Evolutionary conservation across 1,284 basidiomycete genomes (phyloP).

Genomic region (Wolfiporia cocos): DNA sequence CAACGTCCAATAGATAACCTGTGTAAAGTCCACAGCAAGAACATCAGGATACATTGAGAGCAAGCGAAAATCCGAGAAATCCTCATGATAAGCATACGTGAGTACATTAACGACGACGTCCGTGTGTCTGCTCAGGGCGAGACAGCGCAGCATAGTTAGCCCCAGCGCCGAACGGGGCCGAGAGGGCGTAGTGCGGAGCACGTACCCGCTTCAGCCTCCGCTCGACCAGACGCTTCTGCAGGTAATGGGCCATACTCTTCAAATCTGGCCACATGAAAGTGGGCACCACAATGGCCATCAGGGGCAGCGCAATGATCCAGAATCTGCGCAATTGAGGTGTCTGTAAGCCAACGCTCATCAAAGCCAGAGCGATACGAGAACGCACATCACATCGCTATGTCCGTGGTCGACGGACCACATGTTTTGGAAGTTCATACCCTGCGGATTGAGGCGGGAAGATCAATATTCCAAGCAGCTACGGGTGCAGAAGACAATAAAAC

Average conservation of each 20-base stretch:
- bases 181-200: no score
- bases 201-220: conserved; percentile 25
- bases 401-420: conserved; percentile 43
- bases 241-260: conserved; percentile 35
- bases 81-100: not conserved
- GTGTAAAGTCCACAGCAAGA: no score
- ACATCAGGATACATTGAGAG: no score
- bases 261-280: conserved; percentile 53
- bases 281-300: conserved; percentile 50
- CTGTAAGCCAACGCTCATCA: conserved; percentile 2
- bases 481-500: conserved; percentile 21
- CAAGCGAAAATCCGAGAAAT: no score
- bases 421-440: conserved; percentile 64
- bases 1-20: no score
- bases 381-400: conserved; percentile 45
- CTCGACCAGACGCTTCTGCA: conserved; percentile 32
- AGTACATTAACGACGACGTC: no score
- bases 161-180: no score
- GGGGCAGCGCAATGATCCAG: conserved; percentile 59
- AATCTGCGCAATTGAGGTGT: conserved; percentile 41
- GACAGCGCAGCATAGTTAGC: not conserved
- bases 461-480: not conserved
- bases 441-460: conserved; percentile 4
- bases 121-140: no score
- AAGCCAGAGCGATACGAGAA: not conserved